Percentiles rank a stretch among this genome's conserved stretches.
Evolutionary conservation across 768 basidiomycete species (phyloP).

Genomic region (Gautieria morchelliformis): DNA sequence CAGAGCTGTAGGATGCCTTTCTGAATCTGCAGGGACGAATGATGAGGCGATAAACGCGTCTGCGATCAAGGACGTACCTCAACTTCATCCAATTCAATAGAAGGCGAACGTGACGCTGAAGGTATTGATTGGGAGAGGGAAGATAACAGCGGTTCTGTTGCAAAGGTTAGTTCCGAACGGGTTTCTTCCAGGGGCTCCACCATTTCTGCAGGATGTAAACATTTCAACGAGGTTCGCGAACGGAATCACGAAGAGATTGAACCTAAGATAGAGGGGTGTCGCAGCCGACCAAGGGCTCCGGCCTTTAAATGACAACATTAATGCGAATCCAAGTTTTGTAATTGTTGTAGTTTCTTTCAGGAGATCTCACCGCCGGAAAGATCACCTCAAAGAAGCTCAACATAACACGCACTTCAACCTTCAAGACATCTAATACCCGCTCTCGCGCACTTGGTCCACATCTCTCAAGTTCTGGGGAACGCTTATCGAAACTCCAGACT

Average conservation of each 20-base stretch:
- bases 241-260: slow-evolving; percentile 10
- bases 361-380: neutral
- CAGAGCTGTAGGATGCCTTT: slow-evolving; percentile 92
- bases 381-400: neutral
- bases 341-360: neutral
- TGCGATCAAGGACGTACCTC: slow-evolving; percentile 48
- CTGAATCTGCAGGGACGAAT: slow-evolving; percentile 54
- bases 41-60: neutral
- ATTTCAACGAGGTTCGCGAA: neutral
- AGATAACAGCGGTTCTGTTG: slow-evolving; percentile 83
- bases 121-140: slow-evolving; percentile 73
- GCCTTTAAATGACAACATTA: slow-evolving; percentile 37
- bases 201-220: slow-evolving; percentile 54
- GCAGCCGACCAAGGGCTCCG: slow-evolving; percentile 68
- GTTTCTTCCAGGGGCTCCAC: slow-evolving; percentile 96
- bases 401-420: slow-evolving; percentile 63
- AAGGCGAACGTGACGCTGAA: slow-evolving; percentile 43
- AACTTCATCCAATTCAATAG: slow-evolving; percentile 89
- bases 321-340: neutral
- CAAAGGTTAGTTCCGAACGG: slow-evolving; percentile 79
- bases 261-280: slow-evolving; percentile 93
- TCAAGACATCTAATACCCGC: slow-evolving; percentile 72
- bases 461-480: slow-evolving; percentile 61
- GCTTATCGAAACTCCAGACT: slow-evolving; percentile 90
- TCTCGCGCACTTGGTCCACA: slow-evolving; percentile 58